Evolutionary conservation across 2,329 filamentous ascomycete genomes (phyloP).

Genomic region (Nemania diffusa): DNA sequence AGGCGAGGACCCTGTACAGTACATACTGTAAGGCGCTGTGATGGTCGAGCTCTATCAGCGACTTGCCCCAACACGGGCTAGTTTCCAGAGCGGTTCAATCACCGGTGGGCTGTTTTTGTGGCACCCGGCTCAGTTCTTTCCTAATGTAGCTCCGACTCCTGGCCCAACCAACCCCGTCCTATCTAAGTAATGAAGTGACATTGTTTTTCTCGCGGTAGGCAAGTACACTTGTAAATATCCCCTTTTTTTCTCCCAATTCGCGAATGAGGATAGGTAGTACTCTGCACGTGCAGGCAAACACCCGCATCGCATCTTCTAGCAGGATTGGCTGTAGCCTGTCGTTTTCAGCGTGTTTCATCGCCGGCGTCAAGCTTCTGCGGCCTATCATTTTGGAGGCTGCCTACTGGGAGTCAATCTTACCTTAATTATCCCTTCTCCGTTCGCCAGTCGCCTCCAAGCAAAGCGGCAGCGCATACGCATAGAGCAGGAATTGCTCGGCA

Average conservation of each 20-base stretch:
- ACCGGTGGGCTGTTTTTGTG: constrained; percentile 19
- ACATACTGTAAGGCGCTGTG: constrained; percentile 10
- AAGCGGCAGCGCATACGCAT: constrained; percentile 26
- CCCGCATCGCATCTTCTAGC: constrained; percentile 9
- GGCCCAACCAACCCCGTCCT: constrained; percentile 21
- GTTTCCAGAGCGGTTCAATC: constrained; percentile 9
- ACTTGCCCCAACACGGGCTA: constrained; percentile 13
- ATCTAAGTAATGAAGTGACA: constrained; percentile 6
- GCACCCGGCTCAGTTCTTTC: constrained; percentile 22
- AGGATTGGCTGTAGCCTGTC: background rate
- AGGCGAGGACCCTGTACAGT: background rate
- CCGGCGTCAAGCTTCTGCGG: constrained; percentile 7
- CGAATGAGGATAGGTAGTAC: background rate
- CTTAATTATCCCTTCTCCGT: no score
- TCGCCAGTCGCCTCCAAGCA: constrained; percentile 18
- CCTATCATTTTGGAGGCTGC: constrained; percentile 1
- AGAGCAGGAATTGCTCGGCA: constrained; percentile 28
- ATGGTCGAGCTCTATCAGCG: background rate
- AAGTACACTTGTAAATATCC: constrained; percentile 3
- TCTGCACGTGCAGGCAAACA: background rate
- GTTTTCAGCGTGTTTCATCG: constrained; percentile 22
- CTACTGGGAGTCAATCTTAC: no score
- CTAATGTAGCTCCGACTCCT: constrained; percentile 14
- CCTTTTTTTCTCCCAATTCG: constrained; percentile 3
- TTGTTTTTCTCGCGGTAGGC: constrained; percentile 19